These are phyloP conservation scores for Zizania palustris DNA, from an alignment of 202 grass and related monocot species.

Conservation along the genomic window DNA sequence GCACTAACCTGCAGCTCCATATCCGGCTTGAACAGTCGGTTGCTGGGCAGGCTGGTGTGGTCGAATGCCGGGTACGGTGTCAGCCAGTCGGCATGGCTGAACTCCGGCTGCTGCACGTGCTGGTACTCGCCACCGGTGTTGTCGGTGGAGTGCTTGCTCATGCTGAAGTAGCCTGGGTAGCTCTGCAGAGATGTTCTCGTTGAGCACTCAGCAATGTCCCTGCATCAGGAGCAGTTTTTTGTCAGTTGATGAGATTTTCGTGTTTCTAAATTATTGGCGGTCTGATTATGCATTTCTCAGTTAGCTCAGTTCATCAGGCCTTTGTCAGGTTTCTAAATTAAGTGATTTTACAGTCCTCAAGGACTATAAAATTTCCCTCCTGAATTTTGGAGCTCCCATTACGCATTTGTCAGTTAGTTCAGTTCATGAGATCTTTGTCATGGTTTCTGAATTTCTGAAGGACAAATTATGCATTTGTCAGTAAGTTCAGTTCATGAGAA, in stretches of 20 bases:
- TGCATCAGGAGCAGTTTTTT: conserved; percentile 6
- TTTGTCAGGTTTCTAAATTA: too few relatives aligned
- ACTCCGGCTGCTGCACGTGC: conserved; percentile 41
- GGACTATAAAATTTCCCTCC: too few relatives aligned
- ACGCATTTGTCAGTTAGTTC: too few relatives aligned
- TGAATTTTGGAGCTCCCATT: too few relatives aligned
- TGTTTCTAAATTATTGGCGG: background rate
- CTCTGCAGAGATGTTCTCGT: conserved; percentile 55
- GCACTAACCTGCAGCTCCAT: conserved; percentile 49
- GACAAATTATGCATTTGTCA: too few relatives aligned
- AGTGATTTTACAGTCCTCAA: too few relatives aligned
- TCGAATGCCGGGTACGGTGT: conserved; percentile 47
- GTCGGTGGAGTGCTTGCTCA: conserved; percentile 48
- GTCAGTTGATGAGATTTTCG: background rate
- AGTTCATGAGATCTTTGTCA: too few relatives aligned
- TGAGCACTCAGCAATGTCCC: conserved; percentile 57
- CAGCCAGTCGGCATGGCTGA: conserved; percentile 47
- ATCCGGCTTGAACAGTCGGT: conserved; percentile 52
- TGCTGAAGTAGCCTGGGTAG: conserved; percentile 59
- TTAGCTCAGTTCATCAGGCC: background rate
- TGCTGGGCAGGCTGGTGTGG: conserved; percentile 47
- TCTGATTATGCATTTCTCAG: background rate
- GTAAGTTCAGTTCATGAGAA: background rate
- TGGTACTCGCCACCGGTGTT: conserved; percentile 41
- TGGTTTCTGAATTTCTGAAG: too few relatives aligned